These are phyloP conservation scores for Neurospora tetraspora DNA, from an alignment of 495 filamentous ascomycete genomes.

Conservation along the genomic window DNA sequence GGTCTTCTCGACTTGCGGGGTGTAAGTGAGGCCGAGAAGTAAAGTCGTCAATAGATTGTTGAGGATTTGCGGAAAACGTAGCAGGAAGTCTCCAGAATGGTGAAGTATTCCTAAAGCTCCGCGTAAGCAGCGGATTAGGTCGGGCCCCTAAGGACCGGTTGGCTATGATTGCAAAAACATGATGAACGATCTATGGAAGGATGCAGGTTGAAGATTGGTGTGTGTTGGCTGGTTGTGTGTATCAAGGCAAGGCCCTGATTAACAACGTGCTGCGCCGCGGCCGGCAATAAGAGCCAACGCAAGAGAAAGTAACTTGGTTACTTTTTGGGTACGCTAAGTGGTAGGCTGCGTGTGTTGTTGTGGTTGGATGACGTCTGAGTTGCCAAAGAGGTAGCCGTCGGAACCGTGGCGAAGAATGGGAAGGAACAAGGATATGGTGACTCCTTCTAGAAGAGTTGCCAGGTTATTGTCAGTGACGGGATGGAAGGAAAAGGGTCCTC, in stretches of 20 bases:
- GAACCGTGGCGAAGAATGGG: constrained; percentile 4
- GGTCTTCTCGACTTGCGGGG: not conserved
- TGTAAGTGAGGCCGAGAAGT: not conserved
- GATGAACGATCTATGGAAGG: constrained; percentile 5
- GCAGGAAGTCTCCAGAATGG: constrained; percentile 11
- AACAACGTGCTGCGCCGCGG: not conserved
- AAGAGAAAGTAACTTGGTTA: not conserved
- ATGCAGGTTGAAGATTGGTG: constrained; percentile 10
- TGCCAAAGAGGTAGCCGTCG: not conserved
- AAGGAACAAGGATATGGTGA: not conserved
- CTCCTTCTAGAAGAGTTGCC: not conserved
- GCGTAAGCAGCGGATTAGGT: constrained; percentile 20
- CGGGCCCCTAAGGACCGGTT: constrained; percentile 47
- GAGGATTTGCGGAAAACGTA: not conserved
- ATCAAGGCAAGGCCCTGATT: constrained; percentile 4
- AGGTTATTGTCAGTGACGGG: not conserved
- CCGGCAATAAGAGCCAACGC: not conserved
- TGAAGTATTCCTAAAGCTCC: constrained; percentile 16
- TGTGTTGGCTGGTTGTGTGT: constrained; percentile 5
- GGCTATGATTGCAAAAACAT: constrained; percentile 47
- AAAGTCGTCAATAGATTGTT: constrained; percentile 1
- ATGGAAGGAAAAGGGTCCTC: not conserved
- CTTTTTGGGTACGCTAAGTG: not conserved
- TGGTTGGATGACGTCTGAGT: constrained; percentile 8
- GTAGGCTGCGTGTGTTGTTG: not conserved